These are phyloP conservation scores for Penicillium concentricum DNA, from an alignment of 2,329 filamentous ascomycete species.

Conservation along the genomic window DNA sequence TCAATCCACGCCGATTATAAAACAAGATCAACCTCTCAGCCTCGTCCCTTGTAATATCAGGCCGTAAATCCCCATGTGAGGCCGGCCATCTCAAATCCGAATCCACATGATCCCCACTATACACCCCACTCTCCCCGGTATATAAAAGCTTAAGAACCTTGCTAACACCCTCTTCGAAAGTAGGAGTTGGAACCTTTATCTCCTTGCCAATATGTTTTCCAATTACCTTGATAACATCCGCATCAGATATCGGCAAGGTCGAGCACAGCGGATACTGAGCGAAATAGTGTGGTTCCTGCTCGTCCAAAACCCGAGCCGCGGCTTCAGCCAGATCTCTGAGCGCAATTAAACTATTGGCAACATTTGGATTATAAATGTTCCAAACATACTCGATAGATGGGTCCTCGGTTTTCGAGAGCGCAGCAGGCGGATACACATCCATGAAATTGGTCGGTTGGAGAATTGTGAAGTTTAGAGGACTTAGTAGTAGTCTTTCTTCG, in stretches of 20 bases:
- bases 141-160: neutral
- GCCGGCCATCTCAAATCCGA: neutral
- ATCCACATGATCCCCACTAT: neutral
- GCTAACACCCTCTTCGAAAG: neutral
- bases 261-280: neutral
- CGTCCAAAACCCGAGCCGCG: neutral
- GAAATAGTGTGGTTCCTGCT: neutral
- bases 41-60: neutral
- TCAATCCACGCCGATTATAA: neutral
- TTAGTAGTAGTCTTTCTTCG: neutral
- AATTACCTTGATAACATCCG: neutral
- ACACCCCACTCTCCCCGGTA: neutral
- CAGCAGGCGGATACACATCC: neutral
- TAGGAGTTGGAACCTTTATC: neutral
- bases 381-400: neutral
- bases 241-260: neutral
- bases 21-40: neutral
- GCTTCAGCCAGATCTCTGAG: neutral
- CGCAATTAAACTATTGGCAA: neutral
- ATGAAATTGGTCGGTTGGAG: constrained; percentile 4
- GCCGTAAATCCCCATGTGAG: neutral
- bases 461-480: constrained; percentile 4
- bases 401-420: neutral
- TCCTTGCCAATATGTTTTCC: neutral
- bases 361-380: neutral